phyloP scores from a whole-genome alignment of 495 filamentous ascomycete species.

The Neurospora sp. region DNA sequence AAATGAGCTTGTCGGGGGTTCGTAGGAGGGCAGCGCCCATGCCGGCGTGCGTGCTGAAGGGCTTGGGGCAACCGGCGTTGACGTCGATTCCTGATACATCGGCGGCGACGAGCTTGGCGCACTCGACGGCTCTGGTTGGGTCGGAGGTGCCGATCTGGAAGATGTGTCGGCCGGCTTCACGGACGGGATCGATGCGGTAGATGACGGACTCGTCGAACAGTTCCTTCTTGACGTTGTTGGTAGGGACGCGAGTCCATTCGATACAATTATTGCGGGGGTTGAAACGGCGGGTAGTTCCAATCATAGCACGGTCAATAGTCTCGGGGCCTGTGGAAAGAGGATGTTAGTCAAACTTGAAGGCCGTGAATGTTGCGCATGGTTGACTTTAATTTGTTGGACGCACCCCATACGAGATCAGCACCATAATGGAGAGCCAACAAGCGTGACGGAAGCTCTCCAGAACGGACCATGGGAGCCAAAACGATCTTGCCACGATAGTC shows the following conservation, averaged over 20 bases:
- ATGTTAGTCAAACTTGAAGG: not conserved
- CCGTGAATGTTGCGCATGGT: not conserved
- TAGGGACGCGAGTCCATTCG: slow-evolving; percentile 71
- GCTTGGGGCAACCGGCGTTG: slow-evolving; percentile 95
- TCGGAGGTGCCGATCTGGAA: slow-evolving; percentile 87
- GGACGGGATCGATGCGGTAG: slow-evolving; percentile 68
- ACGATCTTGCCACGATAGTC: slow-evolving; percentile 91
- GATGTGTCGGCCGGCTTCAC: slow-evolving; percentile 62
- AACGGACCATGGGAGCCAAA: slow-evolving; percentile 94
- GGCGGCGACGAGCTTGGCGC: slow-evolving; percentile 68
- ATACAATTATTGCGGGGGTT: slow-evolving; percentile 67
- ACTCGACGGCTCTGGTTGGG: slow-evolving; percentile 70
- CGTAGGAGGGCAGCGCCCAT: slow-evolving; percentile 90
- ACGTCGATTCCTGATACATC: slow-evolving; percentile 93
- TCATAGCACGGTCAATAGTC: slow-evolving; percentile 82
- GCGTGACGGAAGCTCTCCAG: slow-evolving; percentile 84
- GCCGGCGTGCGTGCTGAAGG: slow-evolving; percentile 80
- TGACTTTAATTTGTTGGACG: slow-evolving; percentile 2
- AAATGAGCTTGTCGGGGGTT: slow-evolving; percentile 69
- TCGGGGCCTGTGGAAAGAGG: slow-evolving; percentile 57
- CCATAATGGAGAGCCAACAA: slow-evolving; percentile 86
- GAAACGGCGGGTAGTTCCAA: slow-evolving; percentile 66
- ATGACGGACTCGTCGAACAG: slow-evolving; percentile 59
- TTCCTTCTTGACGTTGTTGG: slow-evolving; percentile 44
- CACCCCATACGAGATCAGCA: slow-evolving; percentile 92